phyloP scores from a whole-genome alignment of 495 filamentous ascomycete species.

The Patellaria atrata region DNA sequence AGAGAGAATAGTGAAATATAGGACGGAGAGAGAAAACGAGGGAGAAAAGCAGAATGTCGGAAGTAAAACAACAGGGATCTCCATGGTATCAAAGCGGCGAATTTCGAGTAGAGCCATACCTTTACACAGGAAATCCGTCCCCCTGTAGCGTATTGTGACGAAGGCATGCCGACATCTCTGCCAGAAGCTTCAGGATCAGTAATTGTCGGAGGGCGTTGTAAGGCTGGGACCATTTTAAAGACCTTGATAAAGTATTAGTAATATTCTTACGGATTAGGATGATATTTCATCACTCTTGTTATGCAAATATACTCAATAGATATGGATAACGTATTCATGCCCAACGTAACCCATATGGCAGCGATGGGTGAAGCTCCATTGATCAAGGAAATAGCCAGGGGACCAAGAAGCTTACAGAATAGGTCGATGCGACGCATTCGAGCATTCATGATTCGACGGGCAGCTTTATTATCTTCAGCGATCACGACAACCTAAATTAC shows the following conservation, averaged over 20 bases:
- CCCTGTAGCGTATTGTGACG: background rate
- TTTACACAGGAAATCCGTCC: background rate
- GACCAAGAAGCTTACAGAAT: conserved; percentile 16
- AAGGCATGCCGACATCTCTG: background rate
- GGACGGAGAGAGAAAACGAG: conserved; percentile 27
- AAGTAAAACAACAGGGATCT: conserved; percentile 15
- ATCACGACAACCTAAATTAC: conserved; percentile 5
- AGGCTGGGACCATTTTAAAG: conserved; percentile 7
- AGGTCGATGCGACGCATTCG: conserved; percentile 20
- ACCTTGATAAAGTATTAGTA: conserved; percentile 19
- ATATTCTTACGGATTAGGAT: no score
- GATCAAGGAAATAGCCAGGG: conserved; percentile 16
- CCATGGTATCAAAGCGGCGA: background rate
- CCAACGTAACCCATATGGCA: conserved; percentile 15
- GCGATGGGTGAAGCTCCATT: conserved; percentile 12
- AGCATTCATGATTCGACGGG: conserved; percentile 9
- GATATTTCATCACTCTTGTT: no score
- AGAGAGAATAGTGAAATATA: conserved; percentile 33
- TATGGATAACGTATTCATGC: conserved; percentile 12
- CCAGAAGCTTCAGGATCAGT: no score
- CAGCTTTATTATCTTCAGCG: conserved; percentile 5
- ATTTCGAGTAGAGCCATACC: background rate
- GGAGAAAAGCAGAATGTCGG: conserved; percentile 24
- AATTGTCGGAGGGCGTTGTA: conserved; percentile 1
- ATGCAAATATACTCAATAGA: conserved; percentile 4